A percentile compares a stretch with the other conserved stretches of the same genome.
Conservation (phyloP, 352 stramenopile genomes). For the Pythium scleroteichum region DNA sequence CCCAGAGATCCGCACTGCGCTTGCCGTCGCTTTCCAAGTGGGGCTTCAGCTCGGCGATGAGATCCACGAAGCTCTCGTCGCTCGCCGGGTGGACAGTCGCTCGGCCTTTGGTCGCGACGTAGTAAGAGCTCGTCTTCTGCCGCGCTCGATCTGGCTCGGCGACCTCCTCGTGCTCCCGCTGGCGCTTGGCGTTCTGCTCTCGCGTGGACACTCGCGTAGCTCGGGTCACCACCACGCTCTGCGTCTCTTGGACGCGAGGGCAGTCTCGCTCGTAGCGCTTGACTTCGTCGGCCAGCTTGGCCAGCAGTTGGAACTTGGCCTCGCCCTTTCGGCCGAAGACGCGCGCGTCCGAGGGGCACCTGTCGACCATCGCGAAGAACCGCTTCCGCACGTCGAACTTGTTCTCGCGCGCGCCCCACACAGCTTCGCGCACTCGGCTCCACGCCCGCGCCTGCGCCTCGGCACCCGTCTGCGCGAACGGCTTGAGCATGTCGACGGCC, state of each 20-base stretch:
- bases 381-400: neutral
- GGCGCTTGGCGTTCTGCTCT: too few species aligned
- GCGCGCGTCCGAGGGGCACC: neutral
- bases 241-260: too few species aligned
- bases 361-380: neutral
- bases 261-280: neutral
- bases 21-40: neutral
- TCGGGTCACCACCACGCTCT: too few species aligned
- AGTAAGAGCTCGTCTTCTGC: neutral
- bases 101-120: neutral
- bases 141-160: neutral
- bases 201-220: too few species aligned
- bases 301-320: neutral
- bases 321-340: neutral
- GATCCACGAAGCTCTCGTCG: neutral
- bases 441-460: neutral
- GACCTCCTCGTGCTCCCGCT: too few species aligned
- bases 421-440: neutral
- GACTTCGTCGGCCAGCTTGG: neutral
- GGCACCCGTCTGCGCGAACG: neutral
- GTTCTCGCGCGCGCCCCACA: neutral
- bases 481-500: neutral
- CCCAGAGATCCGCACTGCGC: neutral
- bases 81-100: neutral
- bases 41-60: neutral